Percentiles rank a stretch among this genome's conserved stretches.
Evolutionary conservation across 2,329 filamentous ascomycete species (phyloP).

Genomic region (Penicillium occitanis): DNA sequence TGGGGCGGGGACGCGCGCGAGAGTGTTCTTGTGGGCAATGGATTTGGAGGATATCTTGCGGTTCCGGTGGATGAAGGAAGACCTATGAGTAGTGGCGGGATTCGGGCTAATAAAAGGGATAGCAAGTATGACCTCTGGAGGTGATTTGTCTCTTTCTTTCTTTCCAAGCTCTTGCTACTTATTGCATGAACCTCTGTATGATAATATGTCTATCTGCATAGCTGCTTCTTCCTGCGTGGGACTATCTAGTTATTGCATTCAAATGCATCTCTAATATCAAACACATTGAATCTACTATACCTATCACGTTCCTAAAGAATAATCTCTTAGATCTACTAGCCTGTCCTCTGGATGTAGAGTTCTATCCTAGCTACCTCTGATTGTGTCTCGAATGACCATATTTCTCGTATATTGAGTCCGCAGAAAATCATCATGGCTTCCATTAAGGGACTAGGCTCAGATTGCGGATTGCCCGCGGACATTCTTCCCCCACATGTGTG

Average conservation of each 20-base stretch:
- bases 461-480: neutral
- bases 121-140: constrained; percentile 43
- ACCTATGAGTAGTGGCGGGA: constrained; percentile 37
- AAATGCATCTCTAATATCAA: neutral
- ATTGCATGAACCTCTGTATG: neutral
- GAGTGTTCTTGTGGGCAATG: constrained; percentile 65
- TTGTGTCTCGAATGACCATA: neutral
- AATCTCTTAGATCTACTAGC: neutral
- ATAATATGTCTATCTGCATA: neutral
- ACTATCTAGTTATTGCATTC: neutral
- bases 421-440: neutral
- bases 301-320: neutral
- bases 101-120: constrained; percentile 28
- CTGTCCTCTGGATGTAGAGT: neutral
- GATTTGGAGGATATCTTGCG: constrained; percentile 65
- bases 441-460: neutral
- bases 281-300: neutral
- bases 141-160: constrained; percentile 21
- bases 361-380: neutral
- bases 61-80: constrained; percentile 56
- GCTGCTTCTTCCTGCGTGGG: neutral
- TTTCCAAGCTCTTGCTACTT: neutral
- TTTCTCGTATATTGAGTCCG: neutral
- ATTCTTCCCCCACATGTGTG: constrained; percentile 2
- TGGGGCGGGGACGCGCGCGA: constrained; percentile 62